phyloP scores from a whole-genome alignment of 73 alveolate species.

The Effrenium voratum region DNA sequence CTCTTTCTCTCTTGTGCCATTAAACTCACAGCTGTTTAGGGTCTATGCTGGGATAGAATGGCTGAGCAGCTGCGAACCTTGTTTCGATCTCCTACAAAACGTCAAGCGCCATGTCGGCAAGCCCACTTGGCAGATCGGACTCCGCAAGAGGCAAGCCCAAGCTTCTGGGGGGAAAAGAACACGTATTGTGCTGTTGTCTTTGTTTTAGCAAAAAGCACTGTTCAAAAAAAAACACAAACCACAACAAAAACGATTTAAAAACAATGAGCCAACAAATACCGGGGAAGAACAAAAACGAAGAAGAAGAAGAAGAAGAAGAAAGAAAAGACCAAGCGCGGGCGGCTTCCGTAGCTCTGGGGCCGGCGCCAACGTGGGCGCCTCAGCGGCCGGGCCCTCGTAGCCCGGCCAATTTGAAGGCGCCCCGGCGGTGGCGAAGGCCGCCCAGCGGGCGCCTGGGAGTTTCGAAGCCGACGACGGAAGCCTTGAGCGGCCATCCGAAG shows the following conservation, averaged over 20 bases:
- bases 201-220: neutral
- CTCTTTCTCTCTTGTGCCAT: too few relatives aligned
- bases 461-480: neutral
- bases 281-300: too few relatives aligned
- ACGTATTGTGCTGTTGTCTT: neutral
- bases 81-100: too few relatives aligned
- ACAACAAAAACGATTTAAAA: neutral
- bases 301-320: too few relatives aligned
- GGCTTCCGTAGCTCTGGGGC: too few relatives aligned
- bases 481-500: neutral
- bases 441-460: constrained; percentile 60
- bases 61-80: too few relatives aligned
- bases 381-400: neutral
- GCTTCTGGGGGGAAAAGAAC: neutral
- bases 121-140: too few relatives aligned
- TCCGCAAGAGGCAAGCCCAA: too few relatives aligned
- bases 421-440: constrained; percentile 7
- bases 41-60: too few relatives aligned
- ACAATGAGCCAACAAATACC: neutral
- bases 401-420: constrained; percentile 6
- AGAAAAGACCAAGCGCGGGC: too few relatives aligned
- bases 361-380: constrained; percentile 40
- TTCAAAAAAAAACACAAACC: neutral
- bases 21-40: too few relatives aligned
- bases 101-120: too few relatives aligned